Evolutionary conservation across 257 asterid species (phyloP), one percentile per base, ranked within the genome.

Genomic region (Nicotiana tabacum): DNA sequence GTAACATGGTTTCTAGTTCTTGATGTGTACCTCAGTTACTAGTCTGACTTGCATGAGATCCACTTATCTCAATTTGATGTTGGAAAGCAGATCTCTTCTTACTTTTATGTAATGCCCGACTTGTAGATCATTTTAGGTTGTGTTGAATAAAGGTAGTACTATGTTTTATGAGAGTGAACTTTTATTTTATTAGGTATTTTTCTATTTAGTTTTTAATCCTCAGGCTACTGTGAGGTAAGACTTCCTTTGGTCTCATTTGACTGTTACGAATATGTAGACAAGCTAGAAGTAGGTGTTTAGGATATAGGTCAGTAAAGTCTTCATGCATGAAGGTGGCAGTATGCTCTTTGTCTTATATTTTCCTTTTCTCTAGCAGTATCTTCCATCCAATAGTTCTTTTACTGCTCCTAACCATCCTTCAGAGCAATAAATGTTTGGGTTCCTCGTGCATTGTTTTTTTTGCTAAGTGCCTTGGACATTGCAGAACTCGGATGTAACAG

Each of bases 401-500:
- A 43, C 48, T 43, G 11, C 48, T 43, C 48, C 48, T 7, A 43
- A 7, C 48, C 48, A 43, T 43, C 48, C 48, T 43, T 43, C 48
- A 43, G 10, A 43, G 48, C 48, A 43, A 43, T 43, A 43, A 43
- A 43, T 43, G 48, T 43, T 43, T 43, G 48, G 77, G 57, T 46
- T n/a, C 32, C 2, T 46, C 27, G 27, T 51, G 80, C 16, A 76
- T 48, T 48, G 6, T 16, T 27, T 48, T 9, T 48, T 12, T 58
- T 82, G 81, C 48, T 55, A 27, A 70, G 62, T 58, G 61, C 58
- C 29, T 48, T 64, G 70, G 64, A 4, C 10, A n/a, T 62, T 65
- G 60, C 78, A 83, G 85, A 83, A 83, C 51, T 77, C 82, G 0
- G 79, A 83, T 83, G 85, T 83, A n/a, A 66, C 85, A 21, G 83